phyloP scores from a whole-genome alignment of 129 eudicot species.

The Dittrichia graveolens region DNA sequence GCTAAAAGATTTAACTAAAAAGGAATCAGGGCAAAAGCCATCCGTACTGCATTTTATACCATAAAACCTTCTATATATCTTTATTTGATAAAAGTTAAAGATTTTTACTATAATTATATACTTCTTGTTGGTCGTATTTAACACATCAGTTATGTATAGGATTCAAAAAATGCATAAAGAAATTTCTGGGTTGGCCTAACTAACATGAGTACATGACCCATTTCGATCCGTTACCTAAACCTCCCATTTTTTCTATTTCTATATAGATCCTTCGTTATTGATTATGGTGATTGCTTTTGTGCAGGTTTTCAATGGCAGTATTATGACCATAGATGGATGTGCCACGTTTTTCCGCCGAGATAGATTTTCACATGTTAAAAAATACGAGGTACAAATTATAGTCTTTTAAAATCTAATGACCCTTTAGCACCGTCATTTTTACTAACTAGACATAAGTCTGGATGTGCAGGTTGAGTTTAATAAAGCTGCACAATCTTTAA shows the following conservation, averaged over 20 bases:
- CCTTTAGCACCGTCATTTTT: background rate
- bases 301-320: slow-evolving; percentile 70
- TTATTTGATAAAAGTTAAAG: background rate
- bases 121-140: background rate
- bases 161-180: background rate
- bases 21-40: too few relatives aligned
- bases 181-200: background rate
- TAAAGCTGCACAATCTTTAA: slow-evolving; percentile 96
- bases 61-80: too few relatives aligned
- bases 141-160: background rate
- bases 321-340: slow-evolving; percentile 77
- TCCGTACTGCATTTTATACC: too few relatives aligned
- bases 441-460: background rate
- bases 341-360: slow-evolving; percentile 97
- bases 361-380: slow-evolving; percentile 91
- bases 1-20: too few relatives aligned
- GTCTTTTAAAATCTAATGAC: background rate
- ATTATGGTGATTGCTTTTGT: slow-evolving; percentile 22
- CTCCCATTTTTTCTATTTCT: background rate
- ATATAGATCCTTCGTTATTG: slow-evolving; percentile 17
- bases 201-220: too few relatives aligned
- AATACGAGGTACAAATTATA: slow-evolving; percentile 66
- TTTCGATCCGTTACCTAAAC: background rate
- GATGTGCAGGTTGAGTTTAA: slow-evolving; percentile 84
- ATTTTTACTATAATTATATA: background rate